Evolutionary conservation across 1,284 basidiomycete species (phyloP), one percentile per base, ranked within the genome.

Genomic region (Anthracocystis panici-leucophaei): DNA sequence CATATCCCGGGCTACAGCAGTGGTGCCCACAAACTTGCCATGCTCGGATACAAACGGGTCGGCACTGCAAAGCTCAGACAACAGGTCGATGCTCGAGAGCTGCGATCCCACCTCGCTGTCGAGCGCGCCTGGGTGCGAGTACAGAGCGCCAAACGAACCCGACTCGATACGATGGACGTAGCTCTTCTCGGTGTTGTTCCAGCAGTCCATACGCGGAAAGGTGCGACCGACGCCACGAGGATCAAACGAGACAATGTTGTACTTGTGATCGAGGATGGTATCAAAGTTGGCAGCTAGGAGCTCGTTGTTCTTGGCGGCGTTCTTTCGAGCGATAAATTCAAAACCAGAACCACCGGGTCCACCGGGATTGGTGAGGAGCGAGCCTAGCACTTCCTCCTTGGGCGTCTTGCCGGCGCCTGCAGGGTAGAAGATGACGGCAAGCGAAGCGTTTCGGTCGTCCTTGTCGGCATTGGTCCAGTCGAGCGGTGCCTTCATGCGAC

Each of bases 281-380:
- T 77, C 70, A 23, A 77, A 70, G 42, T 65, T 50, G 48, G 63
- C 56, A 20, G 70, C 66, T 3, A 65, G 54, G 23, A 61, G 55
- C 58, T 59, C 57, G 54, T 67, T 57, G 48, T 66, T 64, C 46
- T 62, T 67, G 27, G 53, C 63, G 3, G 59, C 57, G 7, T 58
- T 62, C 62, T 64, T 61, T 42, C 60, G 60, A 20, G 64, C 61
- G 23, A 77, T 51, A 31, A 77, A 75, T 21, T 65, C 61, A 44
- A 74, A 55, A 29, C 76, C 78, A 9, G 66, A 66, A 10, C 76
- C 78, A 45, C 78, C 78, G 1, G 78, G 78, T 25, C 78, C 78
- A 41, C 78, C 78, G 5, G 69, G 72, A 55, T 80, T 80, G 63
- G 66, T 67, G 41, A 78, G 57, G 18, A 80, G 57, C 20, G 70